Percentiles rank a stretch among this genome's conserved stretches.
These are phyloP conservation scores for Apophysomyces elegans DNA, from an alignment of 371 early-diverging fungal species.

Conservation along the genomic window DNA sequence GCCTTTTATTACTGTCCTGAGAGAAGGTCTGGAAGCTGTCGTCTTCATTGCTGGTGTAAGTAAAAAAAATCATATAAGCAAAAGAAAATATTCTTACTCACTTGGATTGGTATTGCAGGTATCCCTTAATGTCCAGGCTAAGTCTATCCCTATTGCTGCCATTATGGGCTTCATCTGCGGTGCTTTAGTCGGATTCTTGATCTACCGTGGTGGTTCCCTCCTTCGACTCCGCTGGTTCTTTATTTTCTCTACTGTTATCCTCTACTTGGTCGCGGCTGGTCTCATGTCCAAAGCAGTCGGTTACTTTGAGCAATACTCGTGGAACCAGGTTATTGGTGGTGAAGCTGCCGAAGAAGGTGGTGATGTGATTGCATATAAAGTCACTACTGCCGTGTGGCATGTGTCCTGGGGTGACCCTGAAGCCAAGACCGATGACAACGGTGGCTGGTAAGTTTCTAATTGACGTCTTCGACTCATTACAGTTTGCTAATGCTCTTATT, in stretches of 20 bases:
- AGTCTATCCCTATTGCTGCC: slow-evolving; percentile 79
- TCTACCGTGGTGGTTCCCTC: slow-evolving; percentile 71
- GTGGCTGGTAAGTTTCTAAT: slow-evolving; percentile 55
- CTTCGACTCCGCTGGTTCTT: slow-evolving; percentile 77
- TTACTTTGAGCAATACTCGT: slow-evolving; percentile 59
- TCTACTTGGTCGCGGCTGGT: slow-evolving; percentile 82
- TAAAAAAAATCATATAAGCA: slow-evolving; percentile 46
- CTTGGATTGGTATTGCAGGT: slow-evolving; percentile 61
- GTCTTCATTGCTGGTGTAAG: slow-evolving; percentile 84
- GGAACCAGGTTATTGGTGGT: slow-evolving; percentile 60
- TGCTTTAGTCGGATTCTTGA: slow-evolving; percentile 63
- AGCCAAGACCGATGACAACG: slow-evolving; percentile 42
- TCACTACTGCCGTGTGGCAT: slow-evolving; percentile 48
- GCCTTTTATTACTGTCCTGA: slow-evolving; percentile 80
- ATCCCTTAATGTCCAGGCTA: slow-evolving; percentile 63
- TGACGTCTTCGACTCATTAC: background rate
- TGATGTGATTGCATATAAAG: slow-evolving; percentile 41
- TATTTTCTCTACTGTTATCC: slow-evolving; percentile 66
- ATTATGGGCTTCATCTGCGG: slow-evolving; percentile 72
- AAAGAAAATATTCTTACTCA: slow-evolving; percentile 37
- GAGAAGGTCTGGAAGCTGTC: slow-evolving; percentile 84
- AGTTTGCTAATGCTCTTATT: background rate
- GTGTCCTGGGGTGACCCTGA: slow-evolving; percentile 56
- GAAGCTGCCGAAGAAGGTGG: slow-evolving; percentile 53
- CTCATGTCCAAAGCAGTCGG: slow-evolving; percentile 64